Evolutionary conservation across 1,284 basidiomycete species (phyloP).

Genomic region (Malassezia furfur): DNA sequence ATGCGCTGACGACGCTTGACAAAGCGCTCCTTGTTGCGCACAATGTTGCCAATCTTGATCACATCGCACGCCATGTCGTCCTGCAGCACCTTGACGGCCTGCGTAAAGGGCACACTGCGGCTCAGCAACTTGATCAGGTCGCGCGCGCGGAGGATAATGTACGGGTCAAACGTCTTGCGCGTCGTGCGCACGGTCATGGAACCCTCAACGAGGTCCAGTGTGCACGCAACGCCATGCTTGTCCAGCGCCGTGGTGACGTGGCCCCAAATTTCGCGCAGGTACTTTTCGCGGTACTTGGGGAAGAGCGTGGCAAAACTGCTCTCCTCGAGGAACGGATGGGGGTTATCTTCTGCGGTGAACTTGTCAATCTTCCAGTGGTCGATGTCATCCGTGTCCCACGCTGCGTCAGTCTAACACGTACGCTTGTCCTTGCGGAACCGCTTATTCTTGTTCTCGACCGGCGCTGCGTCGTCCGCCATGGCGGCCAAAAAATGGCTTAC

Average conservation of each 20-base stretch:
- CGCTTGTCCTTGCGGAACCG: constrained; percentile 46
- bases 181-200: constrained; percentile 96
- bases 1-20: constrained; percentile 92
- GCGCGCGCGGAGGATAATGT: constrained; percentile 86
- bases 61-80: constrained; percentile 89
- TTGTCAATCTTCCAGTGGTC: constrained; percentile 93
- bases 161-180: constrained; percentile 92
- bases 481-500: constrained; percentile 7
- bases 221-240: constrained; percentile 73
- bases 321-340: constrained; percentile 73
- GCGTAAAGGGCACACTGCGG: constrained; percentile 68
- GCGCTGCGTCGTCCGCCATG: constrained; percentile 6
- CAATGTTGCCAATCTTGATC: constrained; percentile 89
- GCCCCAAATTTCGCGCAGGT: constrained; percentile 87
- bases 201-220: constrained; percentile 87
- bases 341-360: constrained; percentile 64
- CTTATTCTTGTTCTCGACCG: constrained; percentile 38
- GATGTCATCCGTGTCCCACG: constrained; percentile 95
- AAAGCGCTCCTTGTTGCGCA: constrained; percentile 92
- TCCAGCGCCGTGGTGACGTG: constrained; percentile 81
- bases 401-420: constrained; percentile 10
- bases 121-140: constrained; percentile 93
- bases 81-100: constrained; percentile 82
- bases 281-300: constrained; percentile 96
- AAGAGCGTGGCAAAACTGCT: constrained; percentile 96